Evolutionary conservation across 2,329 filamentous ascomycete genomes (phyloP), one percentile per base, ranked within the genome.

Genomic region (Trichoderma sp.): DNA sequence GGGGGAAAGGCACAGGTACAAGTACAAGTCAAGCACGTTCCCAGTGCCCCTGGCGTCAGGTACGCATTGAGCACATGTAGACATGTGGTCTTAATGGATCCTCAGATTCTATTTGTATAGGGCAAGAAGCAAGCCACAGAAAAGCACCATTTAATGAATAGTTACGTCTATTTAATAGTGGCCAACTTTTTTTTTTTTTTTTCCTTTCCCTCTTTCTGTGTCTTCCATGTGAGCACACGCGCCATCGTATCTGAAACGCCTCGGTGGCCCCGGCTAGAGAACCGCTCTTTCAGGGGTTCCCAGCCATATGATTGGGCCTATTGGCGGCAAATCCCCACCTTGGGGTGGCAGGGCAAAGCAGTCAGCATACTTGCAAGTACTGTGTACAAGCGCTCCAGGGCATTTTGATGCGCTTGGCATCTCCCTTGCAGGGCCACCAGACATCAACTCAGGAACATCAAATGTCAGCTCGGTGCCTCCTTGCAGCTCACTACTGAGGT

Each of bases 231-330:
- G 59, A 69, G 38, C 66, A 71, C 65, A 38, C 73, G 73, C 73
- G 66, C 60, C 76, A 72, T 71, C 53, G 67, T 29, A 78, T 77
- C 77, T 79, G 78, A 79, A 79, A 79, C 78, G 67, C 38, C 41
- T 64, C 62, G 72, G 71, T 77, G 73, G 76, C 75, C 69, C 76
- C 74, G 78, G 60, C 53, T 50, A 66, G 72, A 50, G 63, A 45
- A 71, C 75, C 71, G 75, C 66, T 68, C 65, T 74, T 64, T 71
- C 71, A 76, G 71, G 75, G 71, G 67, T 56, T 56, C 31, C 67
- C 45, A n/a, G 65, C 53, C n/a, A 35, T 38, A 33, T 68, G n/a
- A 74, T 66, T 75, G 66, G 66, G 38, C 35, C 41, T 45, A 12
- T 18, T 56, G 29, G 71, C 35, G 45, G 60, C 60, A 16, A 16